Base-by-base conservation (phyloP, 1,284 basidiomycete genomes). In the Fomes fomentarius region DNA sequence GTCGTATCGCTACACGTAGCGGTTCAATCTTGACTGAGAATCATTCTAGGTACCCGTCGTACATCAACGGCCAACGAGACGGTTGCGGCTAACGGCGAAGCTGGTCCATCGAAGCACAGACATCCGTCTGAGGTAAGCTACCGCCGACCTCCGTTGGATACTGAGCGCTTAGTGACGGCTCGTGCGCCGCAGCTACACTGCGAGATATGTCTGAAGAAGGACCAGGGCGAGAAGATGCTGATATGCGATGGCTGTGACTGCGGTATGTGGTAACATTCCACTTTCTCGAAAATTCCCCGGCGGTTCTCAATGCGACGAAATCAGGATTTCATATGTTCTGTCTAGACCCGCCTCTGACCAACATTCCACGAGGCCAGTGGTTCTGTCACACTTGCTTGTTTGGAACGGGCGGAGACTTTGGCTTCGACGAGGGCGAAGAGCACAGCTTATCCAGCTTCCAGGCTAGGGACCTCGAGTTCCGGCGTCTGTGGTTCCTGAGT, bases 351-450 rank as follows among this genome's bases (percentile, higher is more conserved):
- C 94, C 96, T 19, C 76, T 99, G 42, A 74, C 81, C 2, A 76
- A 80, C 4, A 90, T 98, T 50, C 96, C 97, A 2, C 90, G 89
- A 62, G 93, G 94, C 52, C 90, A 96, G 61, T 99, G 97, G 96
- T 98, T 89, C 72, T 99, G 97, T 71, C 92, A 93, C 63, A 87
- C 88, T 1, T 99, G 97, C 68, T 78, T 99, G 15, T 84, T 96
- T 40, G 90, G 88, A 25, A 97, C 94, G 0, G 96, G 96, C n/a
- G 93, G 94, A 53, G 97, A 98, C 72, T 99, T 94, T 68, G 97
- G 97, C 38, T 99, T 99, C 67, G 96, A 98, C 65, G 96, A 98
- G 67, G 97, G 97, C 50, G 91, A 98, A 71, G 96, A 98, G 62
- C 96, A 99, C 71, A 89, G 87, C 58, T 80, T 99, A 39, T 83